Evolutionary conservation across 1,284 basidiomycete species (phyloP), one percentile per base, ranked within the genome.

Genomic region (Ustilago lituana): DNA sequence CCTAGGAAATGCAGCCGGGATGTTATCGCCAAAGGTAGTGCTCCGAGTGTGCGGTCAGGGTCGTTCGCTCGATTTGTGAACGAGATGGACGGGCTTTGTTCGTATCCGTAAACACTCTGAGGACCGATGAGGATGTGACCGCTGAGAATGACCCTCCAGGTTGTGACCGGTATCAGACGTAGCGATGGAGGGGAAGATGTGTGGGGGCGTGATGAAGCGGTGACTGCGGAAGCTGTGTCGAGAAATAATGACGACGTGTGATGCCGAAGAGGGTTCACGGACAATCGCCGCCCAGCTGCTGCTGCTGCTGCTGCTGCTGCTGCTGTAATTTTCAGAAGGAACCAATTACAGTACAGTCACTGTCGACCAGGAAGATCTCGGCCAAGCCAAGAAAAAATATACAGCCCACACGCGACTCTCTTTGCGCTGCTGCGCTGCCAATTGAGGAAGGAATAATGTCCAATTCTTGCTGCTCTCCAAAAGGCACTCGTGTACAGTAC

Each of bases 231-330:
- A 22, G 41, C 50, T 10, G 9, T n/a, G 26, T 36, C 17, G 26
- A 17, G 35, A 24, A 33, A 39, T 32, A 43, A 31, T 44, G 58
- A 39, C 20, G 37, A 39, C 20, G 20, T 20, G 19, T 46, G 46
- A 17, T 37, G 58, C 51, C 51, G 47, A 54, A 53, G 57, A 53
- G 35, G 32, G 50, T 31, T 20, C 5, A 36, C 24, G 36, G 47
- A 22, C 41, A 31, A 44, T 47, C 36, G 24, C 31, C 40, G 45
- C 29, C n/a, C n/a, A n/a, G n/a, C 24, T 36, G 47, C 40, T 50
- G 47, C 46, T 31, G 24, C 26, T 31, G 7, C 11, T 23, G n/a
- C 24, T 36, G 47, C 40, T 50, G 47, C 46, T 31, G 24, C 26
- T 31, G 7, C 11, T 23, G n/a, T 29, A 41, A 37, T 49, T 49